Percentiles rank a stretch among this genome's conserved stretches.
Evolutionary conservation across 441 rosid species (phyloP).

Genomic region (Gossypium lobatum): DNA sequence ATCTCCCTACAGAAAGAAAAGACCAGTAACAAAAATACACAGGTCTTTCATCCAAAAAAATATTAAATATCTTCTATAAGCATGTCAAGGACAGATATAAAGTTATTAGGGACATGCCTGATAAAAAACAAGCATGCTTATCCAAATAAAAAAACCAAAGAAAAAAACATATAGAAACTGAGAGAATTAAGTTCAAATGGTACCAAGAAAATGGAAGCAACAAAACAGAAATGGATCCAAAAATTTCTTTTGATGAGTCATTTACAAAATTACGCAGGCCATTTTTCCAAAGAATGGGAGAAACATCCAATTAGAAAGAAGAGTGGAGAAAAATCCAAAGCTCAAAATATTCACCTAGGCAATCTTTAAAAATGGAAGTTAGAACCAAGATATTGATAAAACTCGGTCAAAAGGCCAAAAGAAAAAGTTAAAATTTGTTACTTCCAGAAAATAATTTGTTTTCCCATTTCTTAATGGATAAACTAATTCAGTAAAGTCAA

Average conservation of each 20-base stretch:
- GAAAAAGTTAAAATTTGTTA: background rate
- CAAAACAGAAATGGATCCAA: background rate
- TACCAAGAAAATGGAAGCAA: background rate
- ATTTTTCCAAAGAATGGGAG: background rate
- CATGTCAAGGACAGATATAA: background rate
- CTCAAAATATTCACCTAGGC: background rate
- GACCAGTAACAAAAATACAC: background rate
- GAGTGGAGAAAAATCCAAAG: background rate
- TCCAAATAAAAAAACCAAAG: background rate
- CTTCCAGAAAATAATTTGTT: background rate
- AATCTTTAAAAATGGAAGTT: constrained; percentile 2
- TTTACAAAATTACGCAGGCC: constrained; percentile 2
- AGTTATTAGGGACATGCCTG: background rate
- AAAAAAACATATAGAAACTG: background rate
- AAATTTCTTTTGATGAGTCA: background rate
- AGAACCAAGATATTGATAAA: background rate
- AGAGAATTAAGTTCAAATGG: background rate
- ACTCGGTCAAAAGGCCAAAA: background rate
- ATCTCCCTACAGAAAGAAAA: background rate
- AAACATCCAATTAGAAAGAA: background rate
- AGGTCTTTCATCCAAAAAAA: background rate
- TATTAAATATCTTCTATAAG: background rate
- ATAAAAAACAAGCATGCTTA: background rate
- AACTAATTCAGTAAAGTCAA: too few species aligned
- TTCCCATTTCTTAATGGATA: background rate